Evolutionary conservation across 1,139 yeast species (phyloP).

Genomic region (Wickerhamiella pararugosa): DNA sequence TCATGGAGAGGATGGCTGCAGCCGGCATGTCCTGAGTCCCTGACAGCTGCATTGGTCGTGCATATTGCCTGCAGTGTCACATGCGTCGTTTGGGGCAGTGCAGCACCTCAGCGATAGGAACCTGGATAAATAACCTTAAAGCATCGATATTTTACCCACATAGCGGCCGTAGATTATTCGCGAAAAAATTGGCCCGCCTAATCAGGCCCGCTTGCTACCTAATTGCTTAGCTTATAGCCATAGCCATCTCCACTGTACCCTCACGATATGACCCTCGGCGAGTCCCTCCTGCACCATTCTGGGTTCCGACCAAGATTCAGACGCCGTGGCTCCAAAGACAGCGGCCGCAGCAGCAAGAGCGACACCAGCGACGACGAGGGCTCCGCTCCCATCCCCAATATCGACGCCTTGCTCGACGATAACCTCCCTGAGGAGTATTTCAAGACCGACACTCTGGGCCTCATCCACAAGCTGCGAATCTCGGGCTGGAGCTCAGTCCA

Average conservation of each 20-base stretch:
- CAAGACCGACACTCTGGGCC: constrained; percentile 60
- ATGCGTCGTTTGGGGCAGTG: too few species aligned
- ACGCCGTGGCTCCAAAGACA: constrained; percentile 5
- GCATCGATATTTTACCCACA: too few species aligned
- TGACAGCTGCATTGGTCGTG: too few species aligned
- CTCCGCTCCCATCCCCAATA: constrained; percentile 9
- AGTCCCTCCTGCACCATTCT: constrained; percentile 4
- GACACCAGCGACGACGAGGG: constrained; percentile 3
- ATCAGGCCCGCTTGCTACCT: too few species aligned
- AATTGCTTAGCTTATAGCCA: too few species aligned
- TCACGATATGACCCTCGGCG: background rate
- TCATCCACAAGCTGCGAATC: constrained; percentile 48
- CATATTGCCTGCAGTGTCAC: too few species aligned
- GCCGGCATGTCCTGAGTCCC: too few species aligned
- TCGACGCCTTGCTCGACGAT: constrained; percentile 18
- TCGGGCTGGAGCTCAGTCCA: constrained; percentile 57
- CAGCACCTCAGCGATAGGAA: too few species aligned
- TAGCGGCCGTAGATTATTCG: too few species aligned
- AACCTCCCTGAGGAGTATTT: constrained; percentile 70
- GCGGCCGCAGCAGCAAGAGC: background rate
- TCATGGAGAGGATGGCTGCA: constrained; percentile 40
- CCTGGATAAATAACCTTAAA: too few species aligned
- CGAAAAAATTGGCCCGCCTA: too few species aligned
- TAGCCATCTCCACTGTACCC: too few species aligned
- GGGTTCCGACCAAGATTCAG: constrained; percentile 5